Evolutionary conservation across 208 protist species (phyloP), one percentile per base, ranked within the genome.

Genomic region (Trypanosoma platydactyli): DNA sequence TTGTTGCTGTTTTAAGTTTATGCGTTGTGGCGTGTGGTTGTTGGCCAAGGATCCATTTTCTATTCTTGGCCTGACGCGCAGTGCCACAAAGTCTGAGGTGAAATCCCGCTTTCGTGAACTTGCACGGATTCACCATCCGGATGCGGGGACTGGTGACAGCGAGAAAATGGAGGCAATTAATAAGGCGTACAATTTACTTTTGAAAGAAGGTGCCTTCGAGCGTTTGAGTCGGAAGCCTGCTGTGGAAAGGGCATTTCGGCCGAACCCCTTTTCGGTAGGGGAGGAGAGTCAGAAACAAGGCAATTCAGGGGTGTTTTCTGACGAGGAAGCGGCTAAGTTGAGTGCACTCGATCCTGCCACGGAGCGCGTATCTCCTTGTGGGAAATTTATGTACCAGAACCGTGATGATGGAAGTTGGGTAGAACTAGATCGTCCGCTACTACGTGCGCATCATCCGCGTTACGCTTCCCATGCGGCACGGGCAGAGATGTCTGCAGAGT

Each of bases 51-150:
- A 94, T 68, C 89, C 86, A 0, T 95, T 93, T 67, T 75, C 82
- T 40, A 61, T 87, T 11, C 71, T 95, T 1, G 86, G 89, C 18
- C 68, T 95, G 13, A 75, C 73, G 3, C 77, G 81, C 38, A 58
- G 64, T 1, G 86, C 83, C n/a, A 84, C 86, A 5, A 92, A 90
- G 67, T 68, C 84, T 27, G 78, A 94, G 57, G 80, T 96, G 35
- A 96, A 96, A 62, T 85, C 70, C 54, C 84, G 83, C 49, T 96
- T 89, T 50, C 81, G 84, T 20, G 85, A 96, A 57, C 84, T 96
- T 12, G 88, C 88, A 7, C 76, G 86, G n/a, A 44, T 81, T n/a
- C 77, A 90, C 64, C 91, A 96, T 73, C 91, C 88, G 0, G 91
- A 96, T 60, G 73, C 80, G 1, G 75, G 78, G 45, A 55, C 71